These are phyloP conservation scores for Rhamnella rubrinervis DNA, from an alignment of 331 rosid genomes.

Conservation along the genomic window DNA sequence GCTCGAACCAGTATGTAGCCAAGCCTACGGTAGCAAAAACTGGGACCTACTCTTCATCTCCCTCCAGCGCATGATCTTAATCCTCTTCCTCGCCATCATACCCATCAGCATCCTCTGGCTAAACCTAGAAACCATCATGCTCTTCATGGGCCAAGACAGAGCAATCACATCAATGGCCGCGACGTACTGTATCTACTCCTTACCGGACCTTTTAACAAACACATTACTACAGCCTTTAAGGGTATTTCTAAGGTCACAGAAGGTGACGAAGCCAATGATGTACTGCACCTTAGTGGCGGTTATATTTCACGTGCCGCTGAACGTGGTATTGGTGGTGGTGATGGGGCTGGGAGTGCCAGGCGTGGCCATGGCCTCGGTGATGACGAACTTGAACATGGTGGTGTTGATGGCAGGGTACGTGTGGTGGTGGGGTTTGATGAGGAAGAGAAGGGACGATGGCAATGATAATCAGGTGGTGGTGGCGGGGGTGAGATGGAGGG, in stretches of 20 bases:
- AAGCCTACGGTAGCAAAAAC: constrained; percentile 80
- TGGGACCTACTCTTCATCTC: constrained; percentile 72
- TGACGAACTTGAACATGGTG: constrained; percentile 78
- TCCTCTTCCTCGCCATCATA: constrained; percentile 58
- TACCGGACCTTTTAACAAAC: constrained; percentile 78
- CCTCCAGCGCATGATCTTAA: constrained; percentile 78
- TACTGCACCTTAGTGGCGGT: constrained; percentile 75
- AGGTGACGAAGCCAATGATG: constrained; percentile 88
- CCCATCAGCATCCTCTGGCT: constrained; percentile 82
- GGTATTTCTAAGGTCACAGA: constrained; percentile 70
- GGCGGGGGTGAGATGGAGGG: constrained; percentile 41
- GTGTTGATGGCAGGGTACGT: constrained; percentile 70
- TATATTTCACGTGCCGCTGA: constrained; percentile 67
- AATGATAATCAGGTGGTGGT: constrained; percentile 1
- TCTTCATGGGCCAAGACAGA: constrained; percentile 71
- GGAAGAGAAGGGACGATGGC: constrained; percentile 37
- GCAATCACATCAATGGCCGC: constrained; percentile 70
- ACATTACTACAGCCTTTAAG: constrained; percentile 67
- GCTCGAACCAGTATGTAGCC: constrained; percentile 87
- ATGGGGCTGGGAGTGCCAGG: constrained; percentile 68
- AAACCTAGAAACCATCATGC: constrained; percentile 67
- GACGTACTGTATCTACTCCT: constrained; percentile 65
- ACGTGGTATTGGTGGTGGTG: constrained; percentile 47
- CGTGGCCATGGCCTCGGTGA: constrained; percentile 85
- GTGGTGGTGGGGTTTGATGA: constrained; percentile 32